Conservation (phyloP, 1,139 yeast species). For the Suhomyces coccinellae region DNA sequence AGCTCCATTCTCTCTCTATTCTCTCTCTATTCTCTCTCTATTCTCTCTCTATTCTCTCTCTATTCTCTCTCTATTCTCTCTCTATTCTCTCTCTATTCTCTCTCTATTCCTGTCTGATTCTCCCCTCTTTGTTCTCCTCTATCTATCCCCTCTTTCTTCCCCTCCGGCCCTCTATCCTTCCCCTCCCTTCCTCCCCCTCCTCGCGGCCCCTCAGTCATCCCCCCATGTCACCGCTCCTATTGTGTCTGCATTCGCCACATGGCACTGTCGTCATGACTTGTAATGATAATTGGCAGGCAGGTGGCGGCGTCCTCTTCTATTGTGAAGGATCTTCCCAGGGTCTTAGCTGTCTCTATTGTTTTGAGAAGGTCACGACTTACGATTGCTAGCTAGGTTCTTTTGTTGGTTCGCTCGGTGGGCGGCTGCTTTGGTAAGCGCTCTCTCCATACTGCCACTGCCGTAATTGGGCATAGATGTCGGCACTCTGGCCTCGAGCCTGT, state of each 20-base stretch:
- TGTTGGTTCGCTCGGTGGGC: too few species aligned
- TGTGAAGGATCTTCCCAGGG: too few species aligned
- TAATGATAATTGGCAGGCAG: neutral
- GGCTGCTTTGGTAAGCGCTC: too few species aligned
- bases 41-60: neutral
- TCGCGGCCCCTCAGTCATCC: neutral
- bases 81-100: neutral
- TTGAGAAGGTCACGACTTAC: too few species aligned
- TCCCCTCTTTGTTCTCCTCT: neutral
- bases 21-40: neutral
- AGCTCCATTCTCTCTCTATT: too few species aligned
- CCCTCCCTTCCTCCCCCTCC: neutral
- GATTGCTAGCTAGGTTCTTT: too few species aligned
- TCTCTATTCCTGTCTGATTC: neutral
- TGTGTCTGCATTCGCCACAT: neutral
- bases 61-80: neutral
- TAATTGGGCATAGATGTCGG: too few species aligned
- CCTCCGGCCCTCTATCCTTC: neutral
- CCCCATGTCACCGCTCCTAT: neutral
- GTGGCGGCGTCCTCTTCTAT: too few species aligned
- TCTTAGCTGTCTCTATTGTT: too few species aligned
- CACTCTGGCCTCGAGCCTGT: too few species aligned
- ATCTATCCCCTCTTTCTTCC: neutral
- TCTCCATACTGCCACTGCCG: too few species aligned
- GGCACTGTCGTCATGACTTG: neutral